A percentile compares a stretch with the other conserved stretches of the same genome.
These are phyloP conservation scores for Sedum album DNA, from an alignment of 164 flowering plant genomes.

Conservation along the genomic window DNA sequence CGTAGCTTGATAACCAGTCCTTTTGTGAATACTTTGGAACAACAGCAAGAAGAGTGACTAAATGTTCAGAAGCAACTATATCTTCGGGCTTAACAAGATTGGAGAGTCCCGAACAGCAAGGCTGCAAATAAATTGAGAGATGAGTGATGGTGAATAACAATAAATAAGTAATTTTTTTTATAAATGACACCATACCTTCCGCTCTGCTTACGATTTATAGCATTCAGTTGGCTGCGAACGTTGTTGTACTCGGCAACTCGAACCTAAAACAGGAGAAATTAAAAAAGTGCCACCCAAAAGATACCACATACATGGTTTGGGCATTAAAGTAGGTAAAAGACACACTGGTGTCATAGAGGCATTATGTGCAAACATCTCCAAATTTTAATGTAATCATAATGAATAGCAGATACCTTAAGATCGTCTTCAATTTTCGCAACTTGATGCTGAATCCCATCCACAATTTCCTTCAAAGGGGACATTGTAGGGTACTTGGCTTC, in stretches of 20 bases:
- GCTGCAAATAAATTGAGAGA: background rate
- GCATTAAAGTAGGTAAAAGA: too few species aligned
- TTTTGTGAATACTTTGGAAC: constrained; percentile 61
- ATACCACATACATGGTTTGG: too few species aligned
- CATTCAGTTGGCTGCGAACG: constrained; percentile 12
- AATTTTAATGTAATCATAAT: background rate
- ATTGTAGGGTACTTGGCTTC: background rate
- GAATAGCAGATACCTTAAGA: background rate
- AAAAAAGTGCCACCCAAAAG: too few species aligned
- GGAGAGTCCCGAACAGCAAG: background rate
- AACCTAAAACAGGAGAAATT: background rate
- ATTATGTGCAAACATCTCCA: too few species aligned
- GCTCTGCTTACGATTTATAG: constrained; percentile 25
- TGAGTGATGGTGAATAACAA: background rate
- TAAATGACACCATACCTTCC: background rate
- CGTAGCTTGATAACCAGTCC: constrained; percentile 88
- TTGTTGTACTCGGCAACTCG: background rate
- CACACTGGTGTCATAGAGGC: too few species aligned
- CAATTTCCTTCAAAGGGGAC: background rate
- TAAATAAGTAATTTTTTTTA: constrained; percentile 18
- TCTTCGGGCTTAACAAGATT: too few species aligned
- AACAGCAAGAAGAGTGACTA: background rate
- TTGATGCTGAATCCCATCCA: background rate
- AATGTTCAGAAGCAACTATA: too few species aligned
- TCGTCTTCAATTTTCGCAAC: background rate